phyloP scores from a whole-genome alignment of 495 filamentous ascomycete genomes.

The Aspergillus asperescens region DNA sequence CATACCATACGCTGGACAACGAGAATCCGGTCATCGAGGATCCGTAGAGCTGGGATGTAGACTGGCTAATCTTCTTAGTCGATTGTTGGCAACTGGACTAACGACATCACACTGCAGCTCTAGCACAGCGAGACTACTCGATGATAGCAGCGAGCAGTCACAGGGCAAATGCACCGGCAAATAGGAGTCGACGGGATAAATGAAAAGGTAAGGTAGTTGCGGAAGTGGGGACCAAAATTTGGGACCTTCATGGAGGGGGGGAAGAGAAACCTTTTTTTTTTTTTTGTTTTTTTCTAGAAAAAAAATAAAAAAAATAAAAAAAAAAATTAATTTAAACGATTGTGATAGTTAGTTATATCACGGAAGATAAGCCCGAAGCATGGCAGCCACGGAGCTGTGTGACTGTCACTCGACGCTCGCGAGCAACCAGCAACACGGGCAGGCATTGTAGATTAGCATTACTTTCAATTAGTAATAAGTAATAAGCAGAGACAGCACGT shows the following conservation, averaged over 20 bases:
- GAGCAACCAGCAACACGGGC: constrained; percentile 16
- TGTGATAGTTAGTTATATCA: too few relatives aligned
- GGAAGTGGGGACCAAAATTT: constrained; percentile 1
- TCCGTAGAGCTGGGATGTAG: constrained; percentile 10
- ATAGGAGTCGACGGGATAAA: background rate
- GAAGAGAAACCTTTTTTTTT: too few relatives aligned
- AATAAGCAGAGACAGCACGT: background rate
- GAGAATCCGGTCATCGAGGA: constrained; percentile 2
- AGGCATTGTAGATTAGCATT: constrained; percentile 2
- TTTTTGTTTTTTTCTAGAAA: too few relatives aligned
- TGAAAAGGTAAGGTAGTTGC: background rate
- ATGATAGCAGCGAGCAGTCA: background rate
- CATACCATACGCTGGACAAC: too few relatives aligned
- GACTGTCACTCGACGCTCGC: constrained; percentile 21
- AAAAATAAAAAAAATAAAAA: background rate
- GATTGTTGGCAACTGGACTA: constrained; percentile 18
- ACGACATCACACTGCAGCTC: constrained; percentile 13
- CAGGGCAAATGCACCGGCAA: background rate
- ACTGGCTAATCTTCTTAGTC: constrained; percentile 9
- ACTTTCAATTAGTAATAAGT: too few relatives aligned
- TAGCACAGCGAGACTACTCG: constrained; percentile 7
- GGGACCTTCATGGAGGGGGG: background rate
- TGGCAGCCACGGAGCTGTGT: constrained; percentile 30
- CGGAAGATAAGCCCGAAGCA: constrained; percentile 22
- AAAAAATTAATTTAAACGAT: constrained; percentile 7